Percentiles rank a stretch among this genome's conserved stretches.
Conservation (phyloP, 2,329 filamentous ascomycete species). For the Penicillium sp. region DNA sequence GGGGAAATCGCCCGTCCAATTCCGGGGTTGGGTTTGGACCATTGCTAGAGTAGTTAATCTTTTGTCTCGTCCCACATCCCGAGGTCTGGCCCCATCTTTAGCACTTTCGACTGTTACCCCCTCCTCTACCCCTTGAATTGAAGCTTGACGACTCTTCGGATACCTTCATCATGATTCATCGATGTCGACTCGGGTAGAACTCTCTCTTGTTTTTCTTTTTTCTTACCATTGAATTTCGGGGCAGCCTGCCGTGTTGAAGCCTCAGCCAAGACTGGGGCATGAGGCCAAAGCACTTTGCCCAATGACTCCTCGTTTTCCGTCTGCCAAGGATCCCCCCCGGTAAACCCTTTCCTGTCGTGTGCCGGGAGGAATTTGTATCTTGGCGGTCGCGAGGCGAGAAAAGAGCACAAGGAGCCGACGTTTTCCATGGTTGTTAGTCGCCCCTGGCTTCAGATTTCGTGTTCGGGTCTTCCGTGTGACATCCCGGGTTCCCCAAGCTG, state of each 20-base stretch:
- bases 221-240: background rate
- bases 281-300: background rate
- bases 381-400: background rate
- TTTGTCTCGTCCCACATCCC: background rate
- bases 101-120: background rate
- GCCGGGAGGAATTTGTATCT: background rate
- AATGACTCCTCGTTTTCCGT: background rate
- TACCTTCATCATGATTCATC: background rate
- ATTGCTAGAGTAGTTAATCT: too few relatives aligned
- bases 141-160: background rate
- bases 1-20: slow-evolving; percentile 3
- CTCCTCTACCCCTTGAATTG: background rate
- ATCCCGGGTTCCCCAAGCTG: background rate
- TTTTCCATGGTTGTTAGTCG: background rate
- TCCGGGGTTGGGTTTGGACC: background rate
- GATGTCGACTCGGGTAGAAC: background rate
- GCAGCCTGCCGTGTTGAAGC: background rate
- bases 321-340: background rate
- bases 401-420: background rate
- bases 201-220: too few relatives aligned
- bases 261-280: background rate
- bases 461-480: background rate
- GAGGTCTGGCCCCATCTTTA: background rate
- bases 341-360: background rate
- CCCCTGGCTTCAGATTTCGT: slow-evolving; percentile 11